Evolutionary conservation across 768 basidiomycete genomes (phyloP).

Genomic region (Trametes cinnabarina): DNA sequence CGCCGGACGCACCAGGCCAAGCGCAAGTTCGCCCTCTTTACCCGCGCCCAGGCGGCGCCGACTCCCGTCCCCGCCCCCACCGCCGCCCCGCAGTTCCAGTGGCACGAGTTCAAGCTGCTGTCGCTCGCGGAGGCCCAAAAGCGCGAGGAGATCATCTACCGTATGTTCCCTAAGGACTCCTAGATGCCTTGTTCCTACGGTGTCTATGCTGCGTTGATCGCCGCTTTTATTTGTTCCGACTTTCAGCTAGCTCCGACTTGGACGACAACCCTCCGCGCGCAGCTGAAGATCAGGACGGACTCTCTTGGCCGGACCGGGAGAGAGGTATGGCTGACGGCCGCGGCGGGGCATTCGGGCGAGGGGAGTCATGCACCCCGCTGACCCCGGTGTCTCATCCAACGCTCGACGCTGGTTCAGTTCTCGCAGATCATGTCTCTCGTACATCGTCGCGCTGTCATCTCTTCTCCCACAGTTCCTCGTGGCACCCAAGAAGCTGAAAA

Average conservation of each 20-base stretch:
- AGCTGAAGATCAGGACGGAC: conserved; percentile 2
- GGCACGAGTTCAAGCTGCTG: conserved; percentile 11
- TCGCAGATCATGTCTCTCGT: neutral
- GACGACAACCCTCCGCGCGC: neutral
- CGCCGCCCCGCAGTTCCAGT: neutral
- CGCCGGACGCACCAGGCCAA: conserved; percentile 6
- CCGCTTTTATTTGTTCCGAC: neutral
- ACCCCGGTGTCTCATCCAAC: neutral
- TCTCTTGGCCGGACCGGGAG: conserved; percentile 4
- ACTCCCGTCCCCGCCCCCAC: neutral
- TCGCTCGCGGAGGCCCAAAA: conserved; percentile 2
- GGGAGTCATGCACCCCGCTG: neutral
- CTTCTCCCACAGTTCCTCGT: neutral
- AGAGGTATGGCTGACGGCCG: conserved; percentile 2
- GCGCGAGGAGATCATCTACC: conserved; percentile 10
- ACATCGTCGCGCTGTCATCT: neutral
- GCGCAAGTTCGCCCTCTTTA: neutral
- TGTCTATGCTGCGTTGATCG: neutral
- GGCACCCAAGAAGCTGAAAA: neutral
- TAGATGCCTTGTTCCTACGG: neutral
- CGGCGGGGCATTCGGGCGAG: neutral
- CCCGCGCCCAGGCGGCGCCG: neutral
- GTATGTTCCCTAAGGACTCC: neutral
- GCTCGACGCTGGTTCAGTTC: neutral
- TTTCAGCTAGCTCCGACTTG: neutral